phyloP scores from a whole-genome alignment of 2,329 filamentous ascomycete genomes.

The Sarocladiaceae sp. region DNA sequence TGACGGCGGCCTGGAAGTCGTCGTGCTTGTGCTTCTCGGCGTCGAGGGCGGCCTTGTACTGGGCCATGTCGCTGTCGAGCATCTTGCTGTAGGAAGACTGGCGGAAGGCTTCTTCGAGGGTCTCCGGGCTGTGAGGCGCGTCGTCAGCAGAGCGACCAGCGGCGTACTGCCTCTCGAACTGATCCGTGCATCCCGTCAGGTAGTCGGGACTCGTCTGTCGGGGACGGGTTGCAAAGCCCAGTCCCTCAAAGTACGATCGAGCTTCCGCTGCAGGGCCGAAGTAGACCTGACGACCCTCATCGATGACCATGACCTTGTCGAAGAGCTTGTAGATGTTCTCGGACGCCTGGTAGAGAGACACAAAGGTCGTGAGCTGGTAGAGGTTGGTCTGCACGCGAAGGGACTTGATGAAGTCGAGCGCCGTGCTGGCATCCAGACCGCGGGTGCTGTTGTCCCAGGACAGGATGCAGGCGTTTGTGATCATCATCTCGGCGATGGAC shows the following conservation, averaged over 20 bases:
- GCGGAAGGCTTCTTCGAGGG: slow-evolving; percentile 63
- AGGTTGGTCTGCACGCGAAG: slow-evolving; percentile 77
- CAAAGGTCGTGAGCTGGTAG: slow-evolving; percentile 77
- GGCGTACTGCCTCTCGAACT: slow-evolving; percentile 75
- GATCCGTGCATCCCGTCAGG: slow-evolving; percentile 73
- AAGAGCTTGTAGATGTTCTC: slow-evolving; percentile 75
- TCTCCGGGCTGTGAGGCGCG: slow-evolving; percentile 61
- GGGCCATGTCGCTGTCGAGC: slow-evolving; percentile 59
- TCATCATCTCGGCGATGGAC: slow-evolving; percentile 77
- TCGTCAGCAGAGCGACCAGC: slow-evolving; percentile 58
- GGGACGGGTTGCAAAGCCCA: slow-evolving; percentile 69
- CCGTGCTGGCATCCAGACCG: slow-evolving; percentile 62
- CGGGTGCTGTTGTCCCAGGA: slow-evolving; percentile 73
- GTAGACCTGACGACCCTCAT: slow-evolving; percentile 68
- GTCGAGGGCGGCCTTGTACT: slow-evolving; percentile 59
- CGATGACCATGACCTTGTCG: slow-evolving; percentile 79
- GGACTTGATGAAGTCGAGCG: slow-evolving; percentile 60
- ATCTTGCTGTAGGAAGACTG: slow-evolving; percentile 52
- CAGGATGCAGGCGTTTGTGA: slow-evolving; percentile 63
- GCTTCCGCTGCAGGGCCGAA: slow-evolving; percentile 65
- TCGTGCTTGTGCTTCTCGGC: slow-evolving; percentile 62
- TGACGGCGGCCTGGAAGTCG: slow-evolving; percentile 70
- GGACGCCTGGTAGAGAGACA: slow-evolving; percentile 79
- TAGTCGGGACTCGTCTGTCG: slow-evolving; percentile 79
- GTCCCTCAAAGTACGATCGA: slow-evolving; percentile 65